phyloP scores from a whole-genome alignment of 208 protist species.

The Phytomonas sp. region DNA sequence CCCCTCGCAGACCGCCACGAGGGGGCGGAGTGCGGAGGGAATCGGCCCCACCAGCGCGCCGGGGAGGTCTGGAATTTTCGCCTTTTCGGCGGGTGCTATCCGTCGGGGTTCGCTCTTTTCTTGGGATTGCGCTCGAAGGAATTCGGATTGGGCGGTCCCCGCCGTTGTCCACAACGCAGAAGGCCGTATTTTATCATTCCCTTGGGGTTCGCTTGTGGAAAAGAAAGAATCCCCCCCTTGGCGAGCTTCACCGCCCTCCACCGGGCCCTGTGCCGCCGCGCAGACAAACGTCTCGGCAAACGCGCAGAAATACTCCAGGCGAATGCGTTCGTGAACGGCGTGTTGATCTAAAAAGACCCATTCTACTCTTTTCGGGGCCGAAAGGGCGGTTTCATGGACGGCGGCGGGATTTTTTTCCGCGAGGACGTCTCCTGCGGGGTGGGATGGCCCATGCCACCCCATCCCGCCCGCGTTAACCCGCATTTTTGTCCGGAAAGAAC shows the following conservation, averaged over 20 bases:
- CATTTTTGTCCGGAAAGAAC: background rate
- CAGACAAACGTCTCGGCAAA: constrained; percentile 66
- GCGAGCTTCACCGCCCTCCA: background rate
- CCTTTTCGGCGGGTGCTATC: background rate
- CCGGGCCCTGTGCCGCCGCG: background rate
- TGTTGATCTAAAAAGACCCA: constrained; percentile 66
- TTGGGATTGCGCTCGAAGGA: background rate
- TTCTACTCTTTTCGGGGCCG: background rate
- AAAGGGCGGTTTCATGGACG: background rate
- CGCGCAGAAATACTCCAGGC: constrained; percentile 60
- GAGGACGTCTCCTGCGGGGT: background rate
- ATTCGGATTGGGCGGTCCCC: too few relatives aligned
- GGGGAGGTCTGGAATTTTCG: background rate
- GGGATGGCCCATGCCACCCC: background rate
- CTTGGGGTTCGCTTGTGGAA: background rate
- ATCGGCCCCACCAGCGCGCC: constrained; percentile 15
- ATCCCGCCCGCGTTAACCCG: background rate
- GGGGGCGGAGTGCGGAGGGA: constrained; percentile 24
- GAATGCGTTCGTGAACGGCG: constrained; percentile 67
- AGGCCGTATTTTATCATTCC: too few relatives aligned
- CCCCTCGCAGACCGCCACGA: constrained; percentile 27
- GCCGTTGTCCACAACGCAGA: too few relatives aligned
- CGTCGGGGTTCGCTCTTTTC: background rate
- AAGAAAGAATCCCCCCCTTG: background rate
- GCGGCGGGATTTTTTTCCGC: background rate